Base-by-base conservation (phyloP, 768 basidiomycete species). In the Rhizopogon vesiculosus region DNA sequence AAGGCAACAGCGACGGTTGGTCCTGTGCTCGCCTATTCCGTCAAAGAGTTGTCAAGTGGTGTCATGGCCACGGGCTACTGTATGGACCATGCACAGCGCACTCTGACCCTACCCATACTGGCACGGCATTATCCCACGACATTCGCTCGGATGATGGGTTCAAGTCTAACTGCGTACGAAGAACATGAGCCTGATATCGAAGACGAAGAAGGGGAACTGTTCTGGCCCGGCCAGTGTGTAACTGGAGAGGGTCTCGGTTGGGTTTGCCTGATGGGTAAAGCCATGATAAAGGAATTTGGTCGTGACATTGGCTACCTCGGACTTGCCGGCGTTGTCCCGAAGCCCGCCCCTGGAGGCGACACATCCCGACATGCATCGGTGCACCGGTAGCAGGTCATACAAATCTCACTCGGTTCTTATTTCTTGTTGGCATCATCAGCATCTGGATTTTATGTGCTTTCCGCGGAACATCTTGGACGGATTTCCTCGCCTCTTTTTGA, bases 211-310 rank as follows among this genome's bases (percentile, higher is more conserved):
- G 87, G 89, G 59, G 90, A 91, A 63, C 74, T 92, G n/a, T 89
- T 83, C 64, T 91, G 89, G 90, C 90, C 89, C 0, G 84, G 84
- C 42, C 85, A 89, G 62, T 76, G 80, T 38, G 74, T 84, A 56
- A 86, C 80, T 31, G 88, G 87, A 42, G 86, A 89, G 67, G 90
- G 90, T 48, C 76, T 92, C 31, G 90, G 86, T 19, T 92, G 90
- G 90, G 83, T 91, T n/a, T 91, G 89, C 68, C 75, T 87, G 29
- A 86, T 92, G 83, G 89, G 89, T 62, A 88, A 86, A 66, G 85
- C 89, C 41, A 92, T 92, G 90, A 82, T 92, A 64, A 83, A 80
- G 62, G 90, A 92, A 64, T 87, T 89, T 62, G 88, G 89, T 59
- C 84, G 83, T 63, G 78, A 83, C 35, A 84, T 86, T 69, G 87